Evolutionary conservation across 2,329 filamentous ascomycete genomes (phyloP).

Genomic region (Penicillium capsulatum): DNA sequence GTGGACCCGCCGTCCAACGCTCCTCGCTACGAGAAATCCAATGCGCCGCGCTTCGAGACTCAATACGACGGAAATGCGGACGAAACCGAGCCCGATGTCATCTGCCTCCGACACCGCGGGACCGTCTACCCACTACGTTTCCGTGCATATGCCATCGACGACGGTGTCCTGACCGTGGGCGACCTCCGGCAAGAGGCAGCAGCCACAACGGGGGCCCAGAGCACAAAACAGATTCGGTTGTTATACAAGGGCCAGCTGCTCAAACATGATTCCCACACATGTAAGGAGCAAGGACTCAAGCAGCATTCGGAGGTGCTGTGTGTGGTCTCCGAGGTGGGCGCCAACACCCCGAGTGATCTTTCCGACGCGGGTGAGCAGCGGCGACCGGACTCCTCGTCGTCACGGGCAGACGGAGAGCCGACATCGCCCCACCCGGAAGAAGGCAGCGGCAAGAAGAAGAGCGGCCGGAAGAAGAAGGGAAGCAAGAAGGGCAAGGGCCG

Average conservation of each 20-base stretch:
- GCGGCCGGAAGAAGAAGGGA: slow-evolving; percentile 12
- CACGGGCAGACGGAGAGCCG: slow-evolving; percentile 19
- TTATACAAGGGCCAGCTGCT: slow-evolving; percentile 47
- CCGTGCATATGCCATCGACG: slow-evolving; percentile 46
- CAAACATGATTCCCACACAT: slow-evolving; percentile 38
- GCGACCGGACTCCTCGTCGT: slow-evolving; percentile 16
- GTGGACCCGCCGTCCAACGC: slow-evolving; percentile 22
- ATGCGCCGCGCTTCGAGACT: not conserved
- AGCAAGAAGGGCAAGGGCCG: not conserved
- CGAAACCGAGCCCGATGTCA: slow-evolving; percentile 41
- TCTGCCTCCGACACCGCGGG: slow-evolving; percentile 42
- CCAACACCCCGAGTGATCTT: slow-evolving; percentile 30
- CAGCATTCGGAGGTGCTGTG: slow-evolving; percentile 47
- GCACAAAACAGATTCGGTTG: slow-evolving; percentile 40
- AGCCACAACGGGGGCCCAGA: slow-evolving; percentile 31
- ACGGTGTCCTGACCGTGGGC: slow-evolving; percentile 42
- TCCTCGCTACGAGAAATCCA: slow-evolving; percentile 11
- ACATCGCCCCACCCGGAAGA: slow-evolving; percentile 8
- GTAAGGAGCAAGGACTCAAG: slow-evolving; percentile 45
- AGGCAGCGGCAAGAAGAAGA: slow-evolving; percentile 27
- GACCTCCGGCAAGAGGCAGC: slow-evolving; percentile 41
- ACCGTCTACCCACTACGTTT: slow-evolving; percentile 44
- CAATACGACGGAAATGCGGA: slow-evolving; percentile 17
- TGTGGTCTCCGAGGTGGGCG: slow-evolving; percentile 41
- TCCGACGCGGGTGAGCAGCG: slow-evolving; percentile 24